Conservation (phyloP, 1,139 yeast species). For the Hemisphaericaspora xylofermentans region DNA sequence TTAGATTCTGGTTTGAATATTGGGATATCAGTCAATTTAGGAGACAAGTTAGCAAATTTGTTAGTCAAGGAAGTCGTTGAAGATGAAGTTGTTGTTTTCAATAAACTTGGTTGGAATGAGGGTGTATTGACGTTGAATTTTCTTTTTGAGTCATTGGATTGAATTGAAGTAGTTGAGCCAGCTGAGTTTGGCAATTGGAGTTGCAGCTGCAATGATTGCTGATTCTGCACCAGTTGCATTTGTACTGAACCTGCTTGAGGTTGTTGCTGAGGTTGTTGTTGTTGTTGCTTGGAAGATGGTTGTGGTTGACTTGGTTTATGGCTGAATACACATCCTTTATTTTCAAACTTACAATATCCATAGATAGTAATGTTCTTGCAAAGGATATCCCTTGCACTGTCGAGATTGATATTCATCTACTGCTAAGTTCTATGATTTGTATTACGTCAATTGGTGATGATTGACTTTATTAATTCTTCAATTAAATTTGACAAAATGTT, state of each 20-base stretch:
- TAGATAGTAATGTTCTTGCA: conserved; percentile 84
- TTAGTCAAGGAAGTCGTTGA: conserved; percentile 25
- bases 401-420: conserved; percentile 44
- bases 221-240: too few species aligned
- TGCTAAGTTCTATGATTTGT: not conserved
- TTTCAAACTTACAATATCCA: conserved; percentile 87
- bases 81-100: conserved; percentile 9
- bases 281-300: conserved; percentile 12
- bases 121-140: conserved; percentile 66
- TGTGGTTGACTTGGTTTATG: conserved; percentile 45
- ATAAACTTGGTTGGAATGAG: conserved; percentile 54
- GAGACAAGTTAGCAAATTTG: conserved; percentile 50
- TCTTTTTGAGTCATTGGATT: conserved; percentile 24
- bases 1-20: conserved; percentile 49
- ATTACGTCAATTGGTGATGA: too few species aligned
- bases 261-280: conserved; percentile 10
- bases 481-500: too few species aligned
- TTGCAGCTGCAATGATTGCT: conserved; percentile 5
- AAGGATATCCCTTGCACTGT: conserved; percentile 71
- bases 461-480: too few species aligned
- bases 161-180: conserved; percentile 4
- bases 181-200: conserved; percentile 5
- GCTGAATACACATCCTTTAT: conserved; percentile 83
- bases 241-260: too few species aligned
- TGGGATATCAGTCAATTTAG: conserved; percentile 55